phyloP scores from a whole-genome alignment of 225 moss, liverwort and hornwort species.

The Polytrichum commune region DNA sequence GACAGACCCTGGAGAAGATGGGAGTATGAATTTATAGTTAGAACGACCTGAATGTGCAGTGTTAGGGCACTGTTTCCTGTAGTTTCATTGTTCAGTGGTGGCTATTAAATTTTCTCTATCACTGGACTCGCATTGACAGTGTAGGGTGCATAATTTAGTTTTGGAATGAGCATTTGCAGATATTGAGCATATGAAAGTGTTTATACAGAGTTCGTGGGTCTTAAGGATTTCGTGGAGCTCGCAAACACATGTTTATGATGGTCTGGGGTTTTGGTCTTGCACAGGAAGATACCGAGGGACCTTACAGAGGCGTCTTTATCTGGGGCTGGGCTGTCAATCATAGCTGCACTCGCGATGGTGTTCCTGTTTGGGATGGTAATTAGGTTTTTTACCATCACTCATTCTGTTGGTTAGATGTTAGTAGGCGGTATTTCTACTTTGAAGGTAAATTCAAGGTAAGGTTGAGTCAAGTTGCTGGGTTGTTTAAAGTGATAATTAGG shows the following conservation, averaged over 20 bases:
- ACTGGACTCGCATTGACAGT: background rate
- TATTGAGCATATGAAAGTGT: background rate
- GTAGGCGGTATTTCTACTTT: too few relatives aligned
- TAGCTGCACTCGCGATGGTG: slow-evolving; percentile 74
- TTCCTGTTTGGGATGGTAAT: slow-evolving; percentile 81
- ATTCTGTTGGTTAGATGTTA: background rate
- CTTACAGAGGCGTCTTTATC: slow-evolving; percentile 81
- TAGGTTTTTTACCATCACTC: background rate
- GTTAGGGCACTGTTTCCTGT: too few relatives aligned
- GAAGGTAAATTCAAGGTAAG: background rate
- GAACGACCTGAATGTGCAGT: too few relatives aligned
- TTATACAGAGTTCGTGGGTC: too few relatives aligned
- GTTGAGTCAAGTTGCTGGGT: background rate
- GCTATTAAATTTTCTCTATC: background rate
- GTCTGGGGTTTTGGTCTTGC: slow-evolving; percentile 11
- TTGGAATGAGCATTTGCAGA: background rate
- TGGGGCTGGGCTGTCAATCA: slow-evolving; percentile 75
- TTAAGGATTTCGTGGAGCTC: background rate
- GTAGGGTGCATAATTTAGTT: background rate
- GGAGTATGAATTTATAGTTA: too few relatives aligned
- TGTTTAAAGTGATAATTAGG: background rate
- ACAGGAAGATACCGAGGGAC: slow-evolving; percentile 86
- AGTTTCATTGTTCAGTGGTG: background rate
- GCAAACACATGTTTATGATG: background rate
- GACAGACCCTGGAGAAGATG: too few relatives aligned